phyloP scores from a whole-genome alignment of 2,329 filamentous ascomycete genomes.

The Exophiala sp. region DNA sequence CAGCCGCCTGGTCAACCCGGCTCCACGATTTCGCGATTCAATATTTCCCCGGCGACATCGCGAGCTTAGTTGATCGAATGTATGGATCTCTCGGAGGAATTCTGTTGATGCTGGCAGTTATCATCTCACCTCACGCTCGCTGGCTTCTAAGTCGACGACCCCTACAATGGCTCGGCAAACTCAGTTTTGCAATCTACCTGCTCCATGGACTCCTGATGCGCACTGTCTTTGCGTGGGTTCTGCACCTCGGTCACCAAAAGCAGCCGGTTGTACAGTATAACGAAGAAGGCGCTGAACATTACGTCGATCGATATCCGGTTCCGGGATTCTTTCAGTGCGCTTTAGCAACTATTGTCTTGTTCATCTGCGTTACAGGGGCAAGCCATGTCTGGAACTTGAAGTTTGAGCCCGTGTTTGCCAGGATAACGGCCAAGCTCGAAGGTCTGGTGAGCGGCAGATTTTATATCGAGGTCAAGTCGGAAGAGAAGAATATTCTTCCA shows the following conservation, averaged over 20 bases:
- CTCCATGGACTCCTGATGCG: slow-evolving; percentile 58
- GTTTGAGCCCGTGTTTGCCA: slow-evolving; percentile 48
- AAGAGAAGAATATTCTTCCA: slow-evolving; percentile 11
- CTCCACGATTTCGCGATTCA: slow-evolving; percentile 13
- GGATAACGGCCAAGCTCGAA: slow-evolving; percentile 29
- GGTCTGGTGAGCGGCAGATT: slow-evolving; percentile 15
- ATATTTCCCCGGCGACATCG: slow-evolving; percentile 40
- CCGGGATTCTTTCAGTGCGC: slow-evolving; percentile 33
- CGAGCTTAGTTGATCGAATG: slow-evolving; percentile 47
- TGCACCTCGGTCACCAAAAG: slow-evolving; percentile 43
- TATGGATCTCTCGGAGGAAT: slow-evolving; percentile 48
- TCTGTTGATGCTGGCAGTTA: slow-evolving; percentile 47
- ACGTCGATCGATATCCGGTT: slow-evolving; percentile 16
- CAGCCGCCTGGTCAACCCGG: slow-evolving; percentile 48
- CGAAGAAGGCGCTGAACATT: slow-evolving; percentile 2
- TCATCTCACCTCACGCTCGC: slow-evolving; percentile 49
- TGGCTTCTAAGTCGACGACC: slow-evolving; percentile 49
- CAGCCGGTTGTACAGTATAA: slow-evolving; percentile 26
- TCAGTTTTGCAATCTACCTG: slow-evolving; percentile 60
- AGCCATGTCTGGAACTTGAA: slow-evolving; percentile 52
- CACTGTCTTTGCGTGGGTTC: slow-evolving; percentile 55
- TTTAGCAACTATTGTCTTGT: slow-evolving; percentile 51
- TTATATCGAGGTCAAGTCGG: slow-evolving; percentile 7
- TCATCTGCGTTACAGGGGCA: slow-evolving; percentile 58
- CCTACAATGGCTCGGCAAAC: slow-evolving; percentile 57